phyloP scores from a whole-genome alignment of 768 basidiomycete species.

The Strobilomyces confusus region DNA sequence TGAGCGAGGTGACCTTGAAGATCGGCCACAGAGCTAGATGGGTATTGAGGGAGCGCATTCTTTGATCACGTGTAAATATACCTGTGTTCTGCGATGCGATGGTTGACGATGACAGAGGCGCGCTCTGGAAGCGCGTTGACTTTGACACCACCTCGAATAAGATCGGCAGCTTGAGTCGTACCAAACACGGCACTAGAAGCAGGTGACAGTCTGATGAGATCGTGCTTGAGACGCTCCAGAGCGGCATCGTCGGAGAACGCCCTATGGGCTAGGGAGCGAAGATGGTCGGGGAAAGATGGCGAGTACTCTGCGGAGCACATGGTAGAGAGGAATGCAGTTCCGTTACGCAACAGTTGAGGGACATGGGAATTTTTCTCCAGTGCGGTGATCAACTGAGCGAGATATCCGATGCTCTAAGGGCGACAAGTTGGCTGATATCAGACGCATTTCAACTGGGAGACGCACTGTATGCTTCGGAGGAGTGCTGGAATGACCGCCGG shows the following conservation, averaged over 20 bases:
- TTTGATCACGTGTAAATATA: background rate
- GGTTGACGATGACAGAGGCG: background rate
- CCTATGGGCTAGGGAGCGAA: background rate
- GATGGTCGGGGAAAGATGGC: background rate
- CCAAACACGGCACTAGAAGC: background rate
- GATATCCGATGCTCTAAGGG: background rate
- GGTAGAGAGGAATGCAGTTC: background rate
- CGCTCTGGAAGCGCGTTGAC: background rate
- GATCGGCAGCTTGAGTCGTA: background rate
- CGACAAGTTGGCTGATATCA: background rate
- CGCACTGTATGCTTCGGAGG: background rate
- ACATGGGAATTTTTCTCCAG: background rate
- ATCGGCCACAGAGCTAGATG: background rate
- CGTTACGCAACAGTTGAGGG: background rate
- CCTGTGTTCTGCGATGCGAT: background rate
- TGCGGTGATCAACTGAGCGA: background rate
- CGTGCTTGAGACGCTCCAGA: background rate
- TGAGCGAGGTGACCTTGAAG: background rate
- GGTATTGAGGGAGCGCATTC: background rate
- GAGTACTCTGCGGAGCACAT: background rate
- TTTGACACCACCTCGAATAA: background rate
- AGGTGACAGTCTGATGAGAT: background rate
- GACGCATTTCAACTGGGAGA: background rate
- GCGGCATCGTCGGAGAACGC: background rate
- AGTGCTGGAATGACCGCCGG: background rate